Evolutionary conservation across 352 stramenopile genomes (phyloP).

Genomic region (Hyaloperonospora brassicae): DNA sequence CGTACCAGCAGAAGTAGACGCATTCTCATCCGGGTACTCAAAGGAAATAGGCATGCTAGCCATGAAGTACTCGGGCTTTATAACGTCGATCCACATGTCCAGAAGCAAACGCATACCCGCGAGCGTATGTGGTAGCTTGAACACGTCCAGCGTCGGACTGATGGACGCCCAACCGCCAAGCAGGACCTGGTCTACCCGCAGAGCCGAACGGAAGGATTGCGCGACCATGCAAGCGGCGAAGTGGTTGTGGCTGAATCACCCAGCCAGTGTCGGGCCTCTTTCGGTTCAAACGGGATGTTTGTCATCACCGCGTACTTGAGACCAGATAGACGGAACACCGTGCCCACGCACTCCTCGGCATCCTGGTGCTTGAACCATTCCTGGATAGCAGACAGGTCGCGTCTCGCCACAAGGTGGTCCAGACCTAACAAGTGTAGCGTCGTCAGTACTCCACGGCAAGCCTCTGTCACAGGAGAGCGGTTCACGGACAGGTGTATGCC

Average conservation of each 20-base stretch:
- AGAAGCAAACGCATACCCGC: conserved; percentile 72
- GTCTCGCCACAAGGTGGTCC: conserved; percentile 41
- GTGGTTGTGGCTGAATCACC: conserved; percentile 32
- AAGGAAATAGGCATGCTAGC: conserved; percentile 89
- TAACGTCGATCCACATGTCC: conserved; percentile 87
- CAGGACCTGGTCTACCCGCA: conserved; percentile 13
- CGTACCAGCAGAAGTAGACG: conserved; percentile 16
- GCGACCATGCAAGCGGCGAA: conserved; percentile 40
- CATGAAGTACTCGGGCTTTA: conserved; percentile 93
- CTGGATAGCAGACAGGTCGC: conserved; percentile 82
- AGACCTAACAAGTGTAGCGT: conserved; percentile 68
- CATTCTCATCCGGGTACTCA: conserved; percentile 6
- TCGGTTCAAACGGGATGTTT: conserved; percentile 87
- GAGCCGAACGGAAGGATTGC: conserved; percentile 81
- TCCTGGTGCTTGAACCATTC: conserved; percentile 76
- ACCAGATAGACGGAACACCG: conserved; percentile 62
- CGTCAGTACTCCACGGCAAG: no score
- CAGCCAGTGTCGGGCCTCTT: conserved; percentile 51
- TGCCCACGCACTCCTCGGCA: conserved; percentile 59
- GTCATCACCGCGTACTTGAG: conserved; percentile 92
- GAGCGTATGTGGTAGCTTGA: no score
- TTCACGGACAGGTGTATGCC: no score
- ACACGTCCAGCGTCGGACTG: no score
- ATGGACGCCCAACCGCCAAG: no score
- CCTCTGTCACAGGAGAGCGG: no score